Conservation (phyloP, 1,284 basidiomycete genomes). For the Tremellales sp. region DNA sequence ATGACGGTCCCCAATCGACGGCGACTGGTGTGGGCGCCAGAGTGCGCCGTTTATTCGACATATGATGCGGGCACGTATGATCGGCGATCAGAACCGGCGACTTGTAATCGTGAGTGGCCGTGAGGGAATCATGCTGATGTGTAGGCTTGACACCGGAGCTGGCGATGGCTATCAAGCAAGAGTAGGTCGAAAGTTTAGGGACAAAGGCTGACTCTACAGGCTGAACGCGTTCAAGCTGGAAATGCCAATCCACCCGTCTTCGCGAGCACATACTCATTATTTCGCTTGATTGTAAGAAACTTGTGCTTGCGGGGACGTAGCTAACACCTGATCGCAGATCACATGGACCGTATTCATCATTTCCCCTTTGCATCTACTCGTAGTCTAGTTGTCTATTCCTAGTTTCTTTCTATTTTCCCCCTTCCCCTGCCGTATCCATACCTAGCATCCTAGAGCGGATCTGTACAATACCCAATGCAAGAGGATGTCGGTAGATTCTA, state of each 20-base stretch:
- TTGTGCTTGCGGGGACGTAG: slow-evolving; percentile 3
- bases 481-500: no score
- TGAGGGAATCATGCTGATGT: not conserved
- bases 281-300: slow-evolving; percentile 50
- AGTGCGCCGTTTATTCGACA: slow-evolving; percentile 91
- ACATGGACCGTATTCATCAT: no score
- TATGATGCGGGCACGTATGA: slow-evolving; percentile 90
- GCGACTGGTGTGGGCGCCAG: slow-evolving; percentile 79
- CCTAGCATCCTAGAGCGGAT: no score
- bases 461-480: no score
- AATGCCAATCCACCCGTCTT: slow-evolving; percentile 90
- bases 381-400: no score
- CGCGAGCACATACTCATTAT: slow-evolving; percentile 71
- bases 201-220: slow-evolving; percentile 11
- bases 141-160: slow-evolving; percentile 74
- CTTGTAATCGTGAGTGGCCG: slow-evolving; percentile 68
- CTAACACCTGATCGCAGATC: slow-evolving; percentile 1
- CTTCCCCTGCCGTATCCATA: no score
- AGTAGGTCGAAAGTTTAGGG: slow-evolving; percentile 44
- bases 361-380: no score
- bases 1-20: slow-evolving; percentile 52
- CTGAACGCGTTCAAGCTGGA: slow-evolving; percentile 97
- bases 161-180: slow-evolving; percentile 93
- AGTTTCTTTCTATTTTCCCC: no score
- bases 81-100: slow-evolving; percentile 88